Evolutionary conservation across 495 filamentous ascomycete species (phyloP).

Genomic region (Chaetomidium leptoderma): DNA sequence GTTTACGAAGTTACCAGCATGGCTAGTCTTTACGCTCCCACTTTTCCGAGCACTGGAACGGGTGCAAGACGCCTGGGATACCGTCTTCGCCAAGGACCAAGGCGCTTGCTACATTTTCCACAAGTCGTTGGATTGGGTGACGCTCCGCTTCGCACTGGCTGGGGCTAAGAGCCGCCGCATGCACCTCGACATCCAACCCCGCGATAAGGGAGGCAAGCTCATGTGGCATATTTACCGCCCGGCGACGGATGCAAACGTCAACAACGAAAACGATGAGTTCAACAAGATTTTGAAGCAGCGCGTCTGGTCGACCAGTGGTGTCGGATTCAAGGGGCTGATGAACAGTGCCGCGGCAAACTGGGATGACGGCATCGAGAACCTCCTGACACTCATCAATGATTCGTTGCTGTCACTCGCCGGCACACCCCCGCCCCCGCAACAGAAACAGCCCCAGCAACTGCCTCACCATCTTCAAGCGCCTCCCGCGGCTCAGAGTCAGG

Average conservation of each 20-base stretch:
- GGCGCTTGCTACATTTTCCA: conserved; percentile 41
- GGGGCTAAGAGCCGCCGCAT: conserved; percentile 26
- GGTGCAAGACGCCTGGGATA: conserved; percentile 46
- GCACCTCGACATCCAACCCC: conserved; percentile 38
- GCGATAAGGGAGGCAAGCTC: conserved; percentile 29
- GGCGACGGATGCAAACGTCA: conserved; percentile 7
- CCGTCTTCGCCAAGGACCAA: conserved; percentile 28
- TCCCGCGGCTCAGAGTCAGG: conserved; percentile 7
- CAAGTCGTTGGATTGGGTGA: conserved; percentile 46
- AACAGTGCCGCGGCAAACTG: conserved; percentile 33
- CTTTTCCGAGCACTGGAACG: conserved; percentile 60
- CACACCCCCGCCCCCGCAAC: conserved; percentile 15
- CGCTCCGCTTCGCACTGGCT: conserved; percentile 43
- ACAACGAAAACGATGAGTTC: conserved; percentile 39
- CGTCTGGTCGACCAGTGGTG: conserved; percentile 35
- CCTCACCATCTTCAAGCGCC: conserved; percentile 6
- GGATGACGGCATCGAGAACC: conserved; percentile 32
- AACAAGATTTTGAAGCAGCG: conserved; percentile 32
- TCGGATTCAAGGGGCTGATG: conserved; percentile 32
- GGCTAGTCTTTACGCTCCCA: conserved; percentile 57
- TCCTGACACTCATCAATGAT: conserved; percentile 27
- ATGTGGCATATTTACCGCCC: conserved; percentile 43
- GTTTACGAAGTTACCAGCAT: conserved; percentile 35
- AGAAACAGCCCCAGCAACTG: conserved; percentile 13
- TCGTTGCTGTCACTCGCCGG: conserved; percentile 31